Conservation (phyloP, 179 eudicot genomes). For the Actinidia polygama region DNA sequence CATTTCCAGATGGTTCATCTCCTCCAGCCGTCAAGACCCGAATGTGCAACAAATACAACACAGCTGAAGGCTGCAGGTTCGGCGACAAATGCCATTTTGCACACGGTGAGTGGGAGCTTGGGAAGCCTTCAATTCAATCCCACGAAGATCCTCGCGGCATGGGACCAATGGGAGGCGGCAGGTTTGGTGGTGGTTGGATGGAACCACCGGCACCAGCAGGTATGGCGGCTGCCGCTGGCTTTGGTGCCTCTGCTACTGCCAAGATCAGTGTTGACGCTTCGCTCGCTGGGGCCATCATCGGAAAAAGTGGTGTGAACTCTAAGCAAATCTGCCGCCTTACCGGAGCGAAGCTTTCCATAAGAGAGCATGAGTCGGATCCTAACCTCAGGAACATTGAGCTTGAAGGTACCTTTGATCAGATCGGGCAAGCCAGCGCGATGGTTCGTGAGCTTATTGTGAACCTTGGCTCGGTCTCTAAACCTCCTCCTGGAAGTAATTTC, state of each 20-base stretch:
- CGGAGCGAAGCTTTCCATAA: conserved; percentile 74
- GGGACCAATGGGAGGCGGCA: conserved; percentile 58
- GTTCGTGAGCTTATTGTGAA: conserved; percentile 72
- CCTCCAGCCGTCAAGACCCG: conserved; percentile 59
- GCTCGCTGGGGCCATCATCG: conserved; percentile 82
- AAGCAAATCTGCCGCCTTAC: conserved; percentile 82
- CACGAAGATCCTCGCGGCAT: conserved; percentile 59
- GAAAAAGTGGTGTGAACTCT: conserved; percentile 78
- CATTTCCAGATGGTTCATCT: conserved; percentile 54
- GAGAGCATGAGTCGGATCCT: conserved; percentile 80
- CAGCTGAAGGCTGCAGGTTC: conserved; percentile 81
- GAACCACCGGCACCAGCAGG: conserved; percentile 51
- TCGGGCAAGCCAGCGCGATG: conserved; percentile 77
- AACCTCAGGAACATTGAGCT: conserved; percentile 77
- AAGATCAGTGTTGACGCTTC: conserved; percentile 81
- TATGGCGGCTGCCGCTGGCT: conserved; percentile 47
- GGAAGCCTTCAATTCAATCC: conserved; percentile 50
- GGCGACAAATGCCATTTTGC: conserved; percentile 89
- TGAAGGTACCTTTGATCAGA: conserved; percentile 89
- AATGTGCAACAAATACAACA: conserved; percentile 70
- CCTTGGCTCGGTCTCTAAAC: conserved; percentile 41
- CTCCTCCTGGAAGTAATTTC: conserved; percentile 20
- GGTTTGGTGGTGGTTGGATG: conserved; percentile 56
- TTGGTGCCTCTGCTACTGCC: conserved; percentile 76
- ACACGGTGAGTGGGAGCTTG: conserved; percentile 90